Evolutionary conservation across 345 rosid genomes (phyloP).

Genomic region (Acer negundo): DNA sequence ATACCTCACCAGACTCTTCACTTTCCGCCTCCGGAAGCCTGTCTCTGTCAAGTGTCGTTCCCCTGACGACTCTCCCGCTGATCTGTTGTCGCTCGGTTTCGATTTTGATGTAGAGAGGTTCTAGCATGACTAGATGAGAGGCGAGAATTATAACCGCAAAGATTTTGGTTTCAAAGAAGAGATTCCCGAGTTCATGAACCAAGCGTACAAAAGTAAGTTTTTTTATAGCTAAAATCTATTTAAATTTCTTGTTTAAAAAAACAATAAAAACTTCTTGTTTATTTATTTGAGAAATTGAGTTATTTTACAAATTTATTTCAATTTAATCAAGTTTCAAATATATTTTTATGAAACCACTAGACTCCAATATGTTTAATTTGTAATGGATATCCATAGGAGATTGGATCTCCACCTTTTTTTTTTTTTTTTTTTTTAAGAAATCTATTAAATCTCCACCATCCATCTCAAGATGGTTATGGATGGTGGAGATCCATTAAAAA

Average conservation of each 20-base stretch:
- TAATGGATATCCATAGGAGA: no score
- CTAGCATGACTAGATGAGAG: conserved; percentile 73
- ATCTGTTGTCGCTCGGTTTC: conserved; percentile 48
- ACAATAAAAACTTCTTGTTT: no score
- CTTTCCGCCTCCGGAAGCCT: conserved; percentile 4
- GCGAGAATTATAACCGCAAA: conserved; percentile 77
- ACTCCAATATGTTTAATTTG: background rate
- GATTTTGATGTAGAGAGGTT: conserved; percentile 81
- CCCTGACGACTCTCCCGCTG: conserved; percentile 35
- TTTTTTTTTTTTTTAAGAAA: no score
- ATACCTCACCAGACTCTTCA: conserved; percentile 26
- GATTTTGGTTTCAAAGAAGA: conserved; percentile 77
- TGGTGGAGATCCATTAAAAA: no score
- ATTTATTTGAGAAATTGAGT: background rate
- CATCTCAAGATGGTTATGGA: no score
- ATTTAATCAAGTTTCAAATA: background rate
- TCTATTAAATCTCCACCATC: no score
- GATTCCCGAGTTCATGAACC: conserved; percentile 62
- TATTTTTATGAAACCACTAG: background rate
- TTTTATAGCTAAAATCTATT: no score
- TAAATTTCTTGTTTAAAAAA: background rate
- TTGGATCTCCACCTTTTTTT: no score
- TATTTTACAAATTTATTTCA: background rate
- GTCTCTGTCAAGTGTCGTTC: conserved; percentile 54
- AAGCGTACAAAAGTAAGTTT: conserved; percentile 74